Conservation (phyloP, 148 eudicot genomes). For the Camellia lanceoleosa region DNA sequence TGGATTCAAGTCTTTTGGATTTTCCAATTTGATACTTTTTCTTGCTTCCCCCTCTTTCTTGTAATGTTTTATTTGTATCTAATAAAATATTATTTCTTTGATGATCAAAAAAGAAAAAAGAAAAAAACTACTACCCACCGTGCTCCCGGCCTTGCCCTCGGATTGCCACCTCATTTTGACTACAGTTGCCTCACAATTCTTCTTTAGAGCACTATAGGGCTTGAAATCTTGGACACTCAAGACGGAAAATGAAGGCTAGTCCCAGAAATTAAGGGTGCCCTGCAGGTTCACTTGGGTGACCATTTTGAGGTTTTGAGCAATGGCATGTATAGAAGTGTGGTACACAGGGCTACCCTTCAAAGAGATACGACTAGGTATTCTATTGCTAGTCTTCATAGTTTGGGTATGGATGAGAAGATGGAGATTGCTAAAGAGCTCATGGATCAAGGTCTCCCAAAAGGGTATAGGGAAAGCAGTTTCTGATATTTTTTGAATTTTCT, state of each 20-base stretch:
- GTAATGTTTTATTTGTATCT: too few species aligned
- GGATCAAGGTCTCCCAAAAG: constrained; percentile 35
- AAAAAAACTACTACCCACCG: constrained; percentile 49
- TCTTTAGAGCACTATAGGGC: constrained; percentile 41
- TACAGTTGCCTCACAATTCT: constrained; percentile 51
- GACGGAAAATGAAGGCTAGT: constrained; percentile 41
- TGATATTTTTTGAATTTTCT: constrained; percentile 54
- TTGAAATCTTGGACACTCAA: constrained; percentile 36
- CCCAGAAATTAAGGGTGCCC: constrained; percentile 37
- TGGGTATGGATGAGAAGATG: constrained; percentile 58
- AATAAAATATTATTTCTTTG: too few species aligned
- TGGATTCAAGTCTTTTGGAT: too few species aligned
- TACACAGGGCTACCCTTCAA: constrained; percentile 46
- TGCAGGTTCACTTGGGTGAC: constrained; percentile 55
- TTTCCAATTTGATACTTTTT: too few species aligned
- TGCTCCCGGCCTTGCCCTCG: constrained; percentile 50
- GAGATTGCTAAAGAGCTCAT: constrained; percentile 44
- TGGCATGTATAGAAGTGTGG: constrained; percentile 56
- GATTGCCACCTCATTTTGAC: constrained; percentile 65
- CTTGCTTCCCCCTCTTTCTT: too few species aligned
- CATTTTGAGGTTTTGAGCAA: constrained; percentile 64
- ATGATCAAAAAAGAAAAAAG: too few species aligned
- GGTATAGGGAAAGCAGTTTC: constrained; percentile 48
- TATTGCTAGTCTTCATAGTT: constrained; percentile 57
- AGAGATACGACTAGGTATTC: constrained; percentile 44